phyloP scores from a whole-genome alignment of 345 rosid genomes.

The Citrus inodora region DNA sequence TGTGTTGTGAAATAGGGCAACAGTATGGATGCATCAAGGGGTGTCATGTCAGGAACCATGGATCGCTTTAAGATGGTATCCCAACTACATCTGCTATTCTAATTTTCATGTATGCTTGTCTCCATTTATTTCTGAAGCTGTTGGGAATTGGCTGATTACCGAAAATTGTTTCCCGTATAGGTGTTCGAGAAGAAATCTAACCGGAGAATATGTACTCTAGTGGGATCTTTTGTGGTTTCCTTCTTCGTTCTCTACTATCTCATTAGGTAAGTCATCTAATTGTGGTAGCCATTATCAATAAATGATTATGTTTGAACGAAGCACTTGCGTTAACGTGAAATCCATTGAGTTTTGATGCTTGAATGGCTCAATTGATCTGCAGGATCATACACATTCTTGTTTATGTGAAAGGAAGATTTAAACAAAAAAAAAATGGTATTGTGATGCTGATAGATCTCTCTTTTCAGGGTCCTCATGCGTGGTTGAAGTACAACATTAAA shows the following conservation, averaged over 20 bases:
- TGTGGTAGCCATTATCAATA: neutral
- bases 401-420: too few species aligned
- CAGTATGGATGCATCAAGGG: conserved; percentile 81
- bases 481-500: conserved; percentile 8
- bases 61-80: conserved; percentile 80
- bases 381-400: neutral
- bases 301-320: too few species aligned
- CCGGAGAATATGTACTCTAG: conserved; percentile 58
- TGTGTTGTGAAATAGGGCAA: conserved; percentile 55
- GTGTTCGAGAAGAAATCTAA: conserved; percentile 85
- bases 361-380: neutral
- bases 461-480: conserved; percentile 28
- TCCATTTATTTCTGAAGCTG: conserved; percentile 1
- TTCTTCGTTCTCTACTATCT: conserved; percentile 59
- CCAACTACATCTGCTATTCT: neutral
- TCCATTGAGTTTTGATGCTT: neutral
- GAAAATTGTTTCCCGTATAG: conserved; percentile 31
- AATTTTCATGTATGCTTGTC: neutral
- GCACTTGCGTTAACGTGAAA: neutral
- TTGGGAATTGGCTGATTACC: conserved; percentile 2
- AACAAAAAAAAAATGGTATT: too few species aligned
- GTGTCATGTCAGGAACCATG: conserved; percentile 83
- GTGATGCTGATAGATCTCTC: neutral
- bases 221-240: conserved; percentile 49
- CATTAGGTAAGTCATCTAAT: conserved; percentile 43